Base-by-base conservation (phyloP, 1,139 yeast genomes). In the Debaryomyces singareniensis region DNA sequence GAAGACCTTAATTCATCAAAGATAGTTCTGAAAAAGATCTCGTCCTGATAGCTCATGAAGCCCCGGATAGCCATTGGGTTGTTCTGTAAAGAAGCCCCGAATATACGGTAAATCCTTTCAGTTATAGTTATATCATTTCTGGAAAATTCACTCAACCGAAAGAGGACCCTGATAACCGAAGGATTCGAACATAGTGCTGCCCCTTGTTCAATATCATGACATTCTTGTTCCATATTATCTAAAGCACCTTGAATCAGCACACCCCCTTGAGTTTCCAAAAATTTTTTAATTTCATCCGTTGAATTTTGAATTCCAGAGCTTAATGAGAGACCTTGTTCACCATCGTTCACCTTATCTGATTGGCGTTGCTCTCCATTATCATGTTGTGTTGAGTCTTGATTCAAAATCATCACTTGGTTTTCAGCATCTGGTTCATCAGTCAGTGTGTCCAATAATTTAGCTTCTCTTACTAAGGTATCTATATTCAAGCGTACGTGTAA, bases 401-500 rank as follows among this genome's bases (percentile, higher is more conserved):
- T 18, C n/a, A 9, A 3, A 41, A 43, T 4, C 44, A 45, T 16
- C 34, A 45, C 14, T 21, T 26, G 12, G 9, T 15, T 25, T 5
- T 13, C 32, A 13, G 25, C 31, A 15, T 29, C n/a, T n/a, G n/a
- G 31, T 15, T 30, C 33, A 3, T 16, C 14, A 14, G 25, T 23
- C 5, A 25, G 24, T 3, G 46, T 44, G 13, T 63, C 70, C 46
- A 65, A 48, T 6, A 80, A 34, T 40, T 73, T 81, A 1, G 95
- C 96, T 49, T 80, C 84, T 46, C 67, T 74, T 24, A 58, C 52
- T 16, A 80, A 76, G 0, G 87, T 79, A 16, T 80, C 86, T 33
- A 83, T 58, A 50, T 85, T 72, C 45, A 81, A 49, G 45, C 85
- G 62, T 27, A 82, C 76, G 53, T 86, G 94, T 27, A 86, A 58